These are phyloP conservation scores for Coemansia sp. DNA, from an alignment of 192 early-diverging fungal genomes.

Conservation along the genomic window DNA sequence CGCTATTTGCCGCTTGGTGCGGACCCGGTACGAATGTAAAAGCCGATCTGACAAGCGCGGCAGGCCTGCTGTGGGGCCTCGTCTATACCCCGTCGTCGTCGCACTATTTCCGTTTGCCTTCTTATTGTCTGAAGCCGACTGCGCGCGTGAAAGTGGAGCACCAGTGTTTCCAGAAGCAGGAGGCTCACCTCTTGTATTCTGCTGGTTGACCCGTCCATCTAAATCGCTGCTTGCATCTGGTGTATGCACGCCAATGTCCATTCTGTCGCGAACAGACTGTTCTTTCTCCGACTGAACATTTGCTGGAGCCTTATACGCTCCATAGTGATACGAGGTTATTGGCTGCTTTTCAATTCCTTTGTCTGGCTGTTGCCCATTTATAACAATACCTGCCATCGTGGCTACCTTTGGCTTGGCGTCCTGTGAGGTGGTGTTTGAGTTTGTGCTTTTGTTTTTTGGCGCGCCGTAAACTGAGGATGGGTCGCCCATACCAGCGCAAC, in stretches of 20 bases:
- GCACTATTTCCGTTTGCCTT: slow-evolving; percentile 1
- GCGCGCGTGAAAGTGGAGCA: not conserved
- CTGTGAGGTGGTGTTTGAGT: not conserved
- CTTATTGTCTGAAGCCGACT: not conserved
- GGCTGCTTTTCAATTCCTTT: slow-evolving; percentile 31
- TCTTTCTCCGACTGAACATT: not conserved
- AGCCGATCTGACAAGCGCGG: slow-evolving; percentile 6
- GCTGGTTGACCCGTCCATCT: not conserved
- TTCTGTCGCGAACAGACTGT: not conserved
- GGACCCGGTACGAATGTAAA: slow-evolving; percentile 1
- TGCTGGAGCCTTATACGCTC: not conserved
- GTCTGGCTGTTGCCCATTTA: slow-evolving; percentile 35
- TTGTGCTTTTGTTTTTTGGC: slow-evolving; percentile 4
- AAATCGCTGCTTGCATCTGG: slow-evolving; percentile 4
- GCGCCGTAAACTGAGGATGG: slow-evolving; percentile 3
- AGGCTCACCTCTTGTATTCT: not conserved
- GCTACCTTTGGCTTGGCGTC: not conserved
- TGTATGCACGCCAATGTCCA: slow-evolving; percentile 5
- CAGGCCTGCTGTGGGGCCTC: not conserved
- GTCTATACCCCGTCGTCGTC: not conserved
- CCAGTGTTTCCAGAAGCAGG: not conserved
- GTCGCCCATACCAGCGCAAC: slow-evolving; percentile 1
- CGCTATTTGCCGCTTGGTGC: not conserved
- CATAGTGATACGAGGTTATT: slow-evolving; percentile 32
- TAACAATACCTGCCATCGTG: slow-evolving; percentile 43